Conservation (phyloP, 805 yeast species). For the Yarrowia hollandica region DNA sequence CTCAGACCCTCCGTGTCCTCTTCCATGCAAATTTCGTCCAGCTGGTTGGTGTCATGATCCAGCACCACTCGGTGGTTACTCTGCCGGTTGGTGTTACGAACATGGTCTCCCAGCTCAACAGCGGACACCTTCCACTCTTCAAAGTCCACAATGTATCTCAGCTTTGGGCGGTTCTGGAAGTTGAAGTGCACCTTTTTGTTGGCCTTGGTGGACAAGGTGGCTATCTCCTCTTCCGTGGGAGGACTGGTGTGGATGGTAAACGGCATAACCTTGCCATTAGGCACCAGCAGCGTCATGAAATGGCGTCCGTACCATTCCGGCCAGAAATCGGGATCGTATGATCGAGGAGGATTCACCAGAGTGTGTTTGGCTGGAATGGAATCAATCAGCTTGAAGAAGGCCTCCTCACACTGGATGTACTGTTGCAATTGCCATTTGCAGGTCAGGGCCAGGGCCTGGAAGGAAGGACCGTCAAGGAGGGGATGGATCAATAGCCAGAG, state of each 20-base stretch:
- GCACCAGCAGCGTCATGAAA: background rate
- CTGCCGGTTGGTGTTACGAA: background rate
- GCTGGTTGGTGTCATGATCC: background rate
- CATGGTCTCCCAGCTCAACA: background rate
- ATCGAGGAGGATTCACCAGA: background rate
- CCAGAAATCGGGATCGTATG: background rate
- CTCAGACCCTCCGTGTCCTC: background rate
- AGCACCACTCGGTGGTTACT: background rate
- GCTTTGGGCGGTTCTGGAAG: slow-evolving; percentile 2
- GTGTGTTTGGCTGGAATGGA: background rate
- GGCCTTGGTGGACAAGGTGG: background rate
- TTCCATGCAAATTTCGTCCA: background rate
- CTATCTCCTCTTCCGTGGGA: background rate
- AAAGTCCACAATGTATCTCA: slow-evolving; percentile 7
- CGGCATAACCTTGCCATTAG: background rate
- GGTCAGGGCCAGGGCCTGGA: slow-evolving; percentile 1
- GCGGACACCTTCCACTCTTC: slow-evolving; percentile 7
- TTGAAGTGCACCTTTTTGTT: slow-evolving; percentile 18
- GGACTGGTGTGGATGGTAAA: background rate
- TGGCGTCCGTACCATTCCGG: background rate
- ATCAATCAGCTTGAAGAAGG: background rate
- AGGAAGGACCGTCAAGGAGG: background rate
- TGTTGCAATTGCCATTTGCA: background rate
- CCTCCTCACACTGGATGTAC: background rate
- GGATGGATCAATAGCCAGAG: background rate